Conservation (phyloP, 2,329 filamentous ascomycete genomes). For the Lachnellula cervina region DNA sequence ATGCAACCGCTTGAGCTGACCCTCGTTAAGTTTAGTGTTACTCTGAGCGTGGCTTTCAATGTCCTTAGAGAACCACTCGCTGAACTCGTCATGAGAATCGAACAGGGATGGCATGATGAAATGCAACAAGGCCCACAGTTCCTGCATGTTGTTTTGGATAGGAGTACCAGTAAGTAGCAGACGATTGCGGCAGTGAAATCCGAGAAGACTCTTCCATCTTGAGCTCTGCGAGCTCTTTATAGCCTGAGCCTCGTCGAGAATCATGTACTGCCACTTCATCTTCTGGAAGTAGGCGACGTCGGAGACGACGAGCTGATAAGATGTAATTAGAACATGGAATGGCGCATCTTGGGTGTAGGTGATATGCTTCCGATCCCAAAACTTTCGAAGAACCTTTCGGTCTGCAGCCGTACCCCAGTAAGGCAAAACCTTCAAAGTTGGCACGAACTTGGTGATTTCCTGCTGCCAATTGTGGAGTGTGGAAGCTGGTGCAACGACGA, state of each 20-base stretch:
- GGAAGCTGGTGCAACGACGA: conserved; percentile 93
- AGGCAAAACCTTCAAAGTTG: conserved; percentile 87
- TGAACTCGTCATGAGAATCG: conserved; percentile 88
- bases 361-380: conserved; percentile 97
- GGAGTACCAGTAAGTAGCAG: conserved; percentile 92
- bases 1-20: conserved; percentile 91
- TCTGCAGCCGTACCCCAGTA: conserved; percentile 97
- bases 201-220: conserved; percentile 90
- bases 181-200: conserved; percentile 92
- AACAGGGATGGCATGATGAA: conserved; percentile 99
- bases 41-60: conserved; percentile 98
- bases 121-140: conserved; percentile 93
- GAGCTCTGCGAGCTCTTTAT: conserved; percentile 98
- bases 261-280: conserved; percentile 99
- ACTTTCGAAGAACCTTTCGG: conserved; percentile 93
- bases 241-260: conserved; percentile 94
- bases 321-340: conserved; percentile 95
- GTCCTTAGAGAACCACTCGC: conserved; percentile 90
- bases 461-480: conserved; percentile 99
- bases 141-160: conserved; percentile 99
- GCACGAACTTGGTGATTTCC: conserved; percentile 92
- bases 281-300: conserved; percentile 98
- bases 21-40: conserved; percentile 99
- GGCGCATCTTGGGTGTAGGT: conserved; percentile 90
- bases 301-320: conserved; percentile 93